Percentiles rank a stretch among this genome's conserved stretches.
These are phyloP conservation scores for Talaromyces rugulosus DNA, from an alignment of 2,329 filamentous ascomycete genomes.

Conservation along the genomic window DNA sequence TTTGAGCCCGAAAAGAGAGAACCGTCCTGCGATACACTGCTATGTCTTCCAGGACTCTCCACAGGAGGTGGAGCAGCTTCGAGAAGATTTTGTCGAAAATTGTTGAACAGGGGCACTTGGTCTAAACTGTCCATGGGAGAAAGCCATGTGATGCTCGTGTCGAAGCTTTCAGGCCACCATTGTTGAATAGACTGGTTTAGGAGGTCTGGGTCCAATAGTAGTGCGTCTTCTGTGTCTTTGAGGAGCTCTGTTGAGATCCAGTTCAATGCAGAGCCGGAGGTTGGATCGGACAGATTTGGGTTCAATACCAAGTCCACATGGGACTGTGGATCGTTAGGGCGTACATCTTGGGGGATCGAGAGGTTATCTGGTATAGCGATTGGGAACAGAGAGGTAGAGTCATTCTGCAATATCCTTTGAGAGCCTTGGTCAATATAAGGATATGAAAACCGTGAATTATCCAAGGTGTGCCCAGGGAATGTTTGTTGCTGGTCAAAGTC, in stretches of 20 bases:
- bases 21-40: slow-evolving; percentile 18
- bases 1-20: slow-evolving; percentile 20
- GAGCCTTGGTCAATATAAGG: slow-evolving; percentile 8
- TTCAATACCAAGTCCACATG: slow-evolving; percentile 21
- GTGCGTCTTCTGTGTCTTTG: slow-evolving; percentile 15
- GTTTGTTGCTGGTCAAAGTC: background rate
- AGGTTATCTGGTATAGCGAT: background rate
- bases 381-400: background rate
- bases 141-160: slow-evolving; percentile 23
- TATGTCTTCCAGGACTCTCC: slow-evolving; percentile 18
- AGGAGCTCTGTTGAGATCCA: slow-evolving; percentile 33
- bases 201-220: slow-evolving; percentile 11
- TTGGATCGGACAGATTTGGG: slow-evolving; percentile 23
- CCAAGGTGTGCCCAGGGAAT: slow-evolving; percentile 5
- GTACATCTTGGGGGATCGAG: background rate
- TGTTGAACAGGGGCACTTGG: slow-evolving; percentile 14
- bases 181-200: slow-evolving; percentile 19
- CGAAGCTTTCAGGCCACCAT: slow-evolving; percentile 15
- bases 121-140: slow-evolving; percentile 21
- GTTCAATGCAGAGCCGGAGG: slow-evolving; percentile 30
- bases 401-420: slow-evolving; percentile 3
- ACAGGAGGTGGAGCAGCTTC: slow-evolving; percentile 14
- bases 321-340: background rate
- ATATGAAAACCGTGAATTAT: slow-evolving; percentile 12
- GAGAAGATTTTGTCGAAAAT: slow-evolving; percentile 19